Evolutionary conservation across 495 filamentous ascomycete species (phyloP).

Genomic region (Daldinia childiae): DNA sequence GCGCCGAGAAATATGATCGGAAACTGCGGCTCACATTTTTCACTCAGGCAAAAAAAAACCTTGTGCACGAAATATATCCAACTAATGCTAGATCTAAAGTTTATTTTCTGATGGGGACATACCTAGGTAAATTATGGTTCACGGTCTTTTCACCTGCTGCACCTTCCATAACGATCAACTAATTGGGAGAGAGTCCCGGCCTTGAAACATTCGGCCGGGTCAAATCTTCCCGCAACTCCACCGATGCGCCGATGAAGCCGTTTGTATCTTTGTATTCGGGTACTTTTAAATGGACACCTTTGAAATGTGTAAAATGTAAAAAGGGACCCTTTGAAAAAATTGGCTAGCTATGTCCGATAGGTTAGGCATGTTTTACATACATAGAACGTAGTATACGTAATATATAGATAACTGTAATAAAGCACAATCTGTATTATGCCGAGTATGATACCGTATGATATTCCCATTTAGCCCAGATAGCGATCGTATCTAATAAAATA

Average conservation of each 20-base stretch:
- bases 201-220: slow-evolving; percentile 44
- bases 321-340: not conserved
- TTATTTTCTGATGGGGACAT: slow-evolving; percentile 15
- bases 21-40: slow-evolving; percentile 39
- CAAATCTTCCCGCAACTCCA: slow-evolving; percentile 44
- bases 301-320: not conserved
- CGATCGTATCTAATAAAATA: slow-evolving; percentile 21
- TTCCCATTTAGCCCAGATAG: slow-evolving; percentile 22
- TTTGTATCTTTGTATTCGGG: not conserved
- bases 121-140: slow-evolving; percentile 17
- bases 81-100: slow-evolving; percentile 21
- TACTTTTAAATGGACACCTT: not conserved
- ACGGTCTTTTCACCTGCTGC: slow-evolving; percentile 19
- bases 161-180: slow-evolving; percentile 41
- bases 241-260: slow-evolving; percentile 34
- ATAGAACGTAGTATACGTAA: not conserved
- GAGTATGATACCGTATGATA: slow-evolving; percentile 18
- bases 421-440: slow-evolving; percentile 34
- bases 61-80: slow-evolving; percentile 6
- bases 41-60: slow-evolving; percentile 22
- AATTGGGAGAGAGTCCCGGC: slow-evolving; percentile 34
- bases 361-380: not conserved
- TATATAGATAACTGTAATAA: slow-evolving; percentile 18
- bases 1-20: slow-evolving; percentile 34
- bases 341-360: not conserved